Percentiles rank a stretch among this genome's conserved stretches.
These are phyloP conservation scores for Aleurites moluccanus DNA, from an alignment of 441 rosid genomes.

Conservation along the genomic window DNA sequence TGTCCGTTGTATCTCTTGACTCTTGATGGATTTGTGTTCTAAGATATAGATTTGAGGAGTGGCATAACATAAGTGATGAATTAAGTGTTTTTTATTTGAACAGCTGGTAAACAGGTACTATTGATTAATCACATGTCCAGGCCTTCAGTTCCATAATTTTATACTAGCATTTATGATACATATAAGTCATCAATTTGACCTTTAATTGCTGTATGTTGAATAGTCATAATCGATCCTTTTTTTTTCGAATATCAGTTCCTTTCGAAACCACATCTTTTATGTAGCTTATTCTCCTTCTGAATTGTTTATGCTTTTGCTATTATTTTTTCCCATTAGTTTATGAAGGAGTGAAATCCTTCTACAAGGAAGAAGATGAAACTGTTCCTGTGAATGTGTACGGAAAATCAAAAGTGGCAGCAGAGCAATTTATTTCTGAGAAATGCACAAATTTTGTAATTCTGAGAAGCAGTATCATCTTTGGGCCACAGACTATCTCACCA, in stretches of 20 bases:
- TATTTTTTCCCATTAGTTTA: slow-evolving; percentile 46
- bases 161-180: background rate
- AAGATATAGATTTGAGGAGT: background rate
- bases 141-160: background rate
- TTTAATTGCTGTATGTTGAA: background rate
- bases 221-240: too few species aligned
- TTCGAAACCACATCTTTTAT: background rate
- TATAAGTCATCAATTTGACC: background rate
- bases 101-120: background rate
- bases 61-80: background rate
- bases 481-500: slow-evolving; percentile 84
- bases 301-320: background rate
- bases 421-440: slow-evolving; percentile 56
- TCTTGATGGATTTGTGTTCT: slow-evolving; percentile 1
- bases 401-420: slow-evolving; percentile 83
- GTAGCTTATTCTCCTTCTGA: background rate
- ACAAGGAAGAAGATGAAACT: slow-evolving; percentile 85
- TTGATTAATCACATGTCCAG: slow-evolving; percentile 8
- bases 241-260: background rate
- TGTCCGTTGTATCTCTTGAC: background rate
- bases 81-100: background rate
- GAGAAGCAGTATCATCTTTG: slow-evolving; percentile 83
- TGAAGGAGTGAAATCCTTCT: slow-evolving; percentile 74
- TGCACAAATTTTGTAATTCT: slow-evolving; percentile 64
- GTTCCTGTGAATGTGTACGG: slow-evolving; percentile 80